phyloP scores from a whole-genome alignment of 2,329 filamentous ascomycete genomes.

The Colletotrichum chlorophyti region DNA sequence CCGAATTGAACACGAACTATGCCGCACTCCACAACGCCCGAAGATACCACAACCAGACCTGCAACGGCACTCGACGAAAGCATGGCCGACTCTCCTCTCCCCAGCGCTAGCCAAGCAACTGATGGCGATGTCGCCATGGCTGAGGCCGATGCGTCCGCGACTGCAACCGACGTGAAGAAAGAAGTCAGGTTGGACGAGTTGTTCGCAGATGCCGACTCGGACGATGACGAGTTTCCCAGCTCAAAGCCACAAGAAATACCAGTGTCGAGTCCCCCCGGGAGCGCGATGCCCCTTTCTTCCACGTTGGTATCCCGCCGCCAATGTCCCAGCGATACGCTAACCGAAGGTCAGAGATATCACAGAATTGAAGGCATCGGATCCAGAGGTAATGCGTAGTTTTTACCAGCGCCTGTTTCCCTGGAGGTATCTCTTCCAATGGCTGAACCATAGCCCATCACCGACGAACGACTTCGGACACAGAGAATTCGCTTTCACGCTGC shows the following conservation, averaged over 20 bases:
- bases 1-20: too few relatives aligned
- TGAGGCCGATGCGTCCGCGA: conserved; percentile 37
- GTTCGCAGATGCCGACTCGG: conserved; percentile 64
- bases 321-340: not conserved
- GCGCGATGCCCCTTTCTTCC: conserved; percentile 47
- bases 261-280: conserved; percentile 46
- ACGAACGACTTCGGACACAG: conserved; percentile 89
- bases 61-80: conserved; percentile 39
- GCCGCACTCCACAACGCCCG: conserved; percentile 52
- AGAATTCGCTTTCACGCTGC: conserved; percentile 95
- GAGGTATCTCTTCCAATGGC: conserved; percentile 94
- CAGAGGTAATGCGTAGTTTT: conserved; percentile 89
- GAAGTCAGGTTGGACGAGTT: conserved; percentile 64
- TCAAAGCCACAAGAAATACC: conserved; percentile 48
- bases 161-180: conserved; percentile 41
- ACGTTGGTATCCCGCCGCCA: conserved; percentile 41
- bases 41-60: conserved; percentile 35
- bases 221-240: conserved; percentile 67
- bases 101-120: conserved; percentile 36
- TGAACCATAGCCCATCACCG: conserved; percentile 90
- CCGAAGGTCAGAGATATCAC: conserved; percentile 37
- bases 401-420: conserved; percentile 97
- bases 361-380: conserved; percentile 66
- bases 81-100: conserved; percentile 39
- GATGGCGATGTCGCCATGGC: conserved; percentile 51